phyloP scores from a whole-genome alignment of 768 basidiomycete species.

The Dioszegia aurantiaca region DNA sequence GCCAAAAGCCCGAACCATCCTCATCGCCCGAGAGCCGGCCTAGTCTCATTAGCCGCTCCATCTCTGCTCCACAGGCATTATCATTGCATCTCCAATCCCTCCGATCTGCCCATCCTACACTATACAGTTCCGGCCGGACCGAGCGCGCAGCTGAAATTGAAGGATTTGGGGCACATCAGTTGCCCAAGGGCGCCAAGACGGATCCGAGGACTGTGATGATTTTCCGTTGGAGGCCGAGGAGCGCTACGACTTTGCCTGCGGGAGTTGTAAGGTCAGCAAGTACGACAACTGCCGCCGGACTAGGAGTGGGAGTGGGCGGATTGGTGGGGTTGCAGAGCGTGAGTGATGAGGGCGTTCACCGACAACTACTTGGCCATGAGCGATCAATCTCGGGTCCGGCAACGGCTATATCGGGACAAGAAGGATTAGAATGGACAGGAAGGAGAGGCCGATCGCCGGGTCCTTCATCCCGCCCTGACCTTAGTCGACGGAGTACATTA shows the following conservation, averaged over 20 bases:
- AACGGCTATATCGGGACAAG: not conserved
- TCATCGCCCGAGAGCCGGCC: too few species aligned
- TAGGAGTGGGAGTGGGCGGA: not conserved
- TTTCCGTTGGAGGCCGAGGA: conserved; percentile 7
- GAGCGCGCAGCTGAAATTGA: conserved; percentile 2
- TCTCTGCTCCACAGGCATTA: not conserved
- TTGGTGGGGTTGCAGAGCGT: conserved; percentile 6
- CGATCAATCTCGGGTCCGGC: not conserved
- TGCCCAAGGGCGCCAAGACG: not conserved
- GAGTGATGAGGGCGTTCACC: conserved; percentile 7
- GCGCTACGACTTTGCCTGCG: conserved; percentile 6
- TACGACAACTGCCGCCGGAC: not conserved
- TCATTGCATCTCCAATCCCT: not conserved
- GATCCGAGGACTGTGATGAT: conserved; percentile 13
- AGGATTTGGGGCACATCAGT: conserved; percentile 4
- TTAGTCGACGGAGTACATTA: conserved; percentile 7
- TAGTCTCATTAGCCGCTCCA: not conserved
- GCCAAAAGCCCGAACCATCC: not conserved
- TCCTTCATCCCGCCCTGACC: not conserved
- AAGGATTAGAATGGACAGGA: conserved; percentile 12
- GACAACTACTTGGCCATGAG: not conserved
- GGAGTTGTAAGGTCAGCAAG: not conserved
- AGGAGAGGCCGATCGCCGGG: conserved; percentile 13
- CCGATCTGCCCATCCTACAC: not conserved
- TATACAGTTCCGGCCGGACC: not conserved